Conservation (phyloP, 192 early-diverging fungal species). For the Coemansia sp. region DNA sequence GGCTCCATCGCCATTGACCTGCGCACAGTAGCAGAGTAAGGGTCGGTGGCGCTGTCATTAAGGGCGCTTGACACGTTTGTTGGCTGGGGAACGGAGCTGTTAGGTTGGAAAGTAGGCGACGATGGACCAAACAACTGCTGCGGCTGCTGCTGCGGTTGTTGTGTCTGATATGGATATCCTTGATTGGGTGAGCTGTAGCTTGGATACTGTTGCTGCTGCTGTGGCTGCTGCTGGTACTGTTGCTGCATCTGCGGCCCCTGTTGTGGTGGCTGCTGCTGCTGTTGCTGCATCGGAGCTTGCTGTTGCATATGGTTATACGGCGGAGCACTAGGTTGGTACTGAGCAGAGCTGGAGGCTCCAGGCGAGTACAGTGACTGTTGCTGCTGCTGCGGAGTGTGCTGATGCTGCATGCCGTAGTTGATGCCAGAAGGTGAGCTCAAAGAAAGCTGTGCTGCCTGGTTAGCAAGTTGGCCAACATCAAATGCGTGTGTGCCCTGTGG, state of each 20-base stretch:
- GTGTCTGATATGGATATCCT: conserved; percentile 10
- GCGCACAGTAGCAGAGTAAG: conserved; percentile 34
- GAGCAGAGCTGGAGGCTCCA: conserved; percentile 18
- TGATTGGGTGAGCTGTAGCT: not conserved
- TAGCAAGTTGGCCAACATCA: conserved; percentile 38
- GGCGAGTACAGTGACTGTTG: conserved; percentile 27
- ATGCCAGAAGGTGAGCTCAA: conserved; percentile 27
- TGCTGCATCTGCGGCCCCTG: conserved; percentile 20
- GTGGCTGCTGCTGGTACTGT: conserved; percentile 5
- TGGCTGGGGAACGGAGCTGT: conserved; percentile 8
- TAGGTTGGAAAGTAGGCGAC: conserved; percentile 8
- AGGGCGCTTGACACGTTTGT: not conserved
- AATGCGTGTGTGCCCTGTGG: conserved; percentile 29
- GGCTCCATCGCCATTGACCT: conserved; percentile 25
- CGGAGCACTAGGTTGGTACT: conserved; percentile 46
- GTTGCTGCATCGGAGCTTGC: conserved; percentile 19
- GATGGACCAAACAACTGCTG: conserved; percentile 16
- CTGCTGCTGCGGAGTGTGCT: conserved; percentile 18
- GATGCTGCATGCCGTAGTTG: not conserved
- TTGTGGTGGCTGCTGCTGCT: conserved; percentile 3
- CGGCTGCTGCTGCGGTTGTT: conserved; percentile 9
- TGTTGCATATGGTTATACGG: conserved; percentile 15
- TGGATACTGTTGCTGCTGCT: conserved; percentile 16
- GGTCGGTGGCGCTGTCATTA: conserved; percentile 23
- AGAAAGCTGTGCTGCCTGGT: conserved; percentile 44